Evolutionary conservation across 1,139 yeast genomes (phyloP).

Genomic region (Protomyces gravidus): DNA sequence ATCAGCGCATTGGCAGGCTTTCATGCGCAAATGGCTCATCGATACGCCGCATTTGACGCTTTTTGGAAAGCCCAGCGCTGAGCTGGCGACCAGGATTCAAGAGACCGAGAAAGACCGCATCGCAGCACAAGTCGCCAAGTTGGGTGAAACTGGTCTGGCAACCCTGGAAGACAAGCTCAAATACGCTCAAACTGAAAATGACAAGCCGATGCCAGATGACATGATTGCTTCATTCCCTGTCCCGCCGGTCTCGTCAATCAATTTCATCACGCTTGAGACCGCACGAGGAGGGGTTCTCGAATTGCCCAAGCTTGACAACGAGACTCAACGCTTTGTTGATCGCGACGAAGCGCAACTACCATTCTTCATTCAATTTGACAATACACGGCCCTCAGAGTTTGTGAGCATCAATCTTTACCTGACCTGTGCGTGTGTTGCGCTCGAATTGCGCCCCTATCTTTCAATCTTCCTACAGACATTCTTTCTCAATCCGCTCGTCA

Average conservation of each 20-base stretch:
- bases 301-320: slow-evolving; percentile 40
- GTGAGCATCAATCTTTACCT: slow-evolving; percentile 64
- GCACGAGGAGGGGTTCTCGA: slow-evolving; percentile 46
- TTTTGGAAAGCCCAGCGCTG: slow-evolving; percentile 68
- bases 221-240: slow-evolving; percentile 57
- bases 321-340: slow-evolving; percentile 39
- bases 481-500: slow-evolving; percentile 67
- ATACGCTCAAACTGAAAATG: slow-evolving; percentile 63
- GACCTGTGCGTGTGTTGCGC: slow-evolving; percentile 60
- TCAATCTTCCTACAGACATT: slow-evolving; percentile 58
- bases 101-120: slow-evolving; percentile 50
- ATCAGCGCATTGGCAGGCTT: slow-evolving; percentile 59
- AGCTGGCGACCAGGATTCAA: slow-evolving; percentile 54
- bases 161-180: slow-evolving; percentile 51
- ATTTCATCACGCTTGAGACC: slow-evolving; percentile 66
- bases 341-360: slow-evolving; percentile 49
- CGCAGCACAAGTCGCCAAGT: slow-evolving; percentile 49
- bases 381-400: slow-evolving; percentile 66
- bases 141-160: slow-evolving; percentile 61
- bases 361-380: slow-evolving; percentile 71
- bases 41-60: slow-evolving; percentile 69
- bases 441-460: slow-evolving; percentile 59
- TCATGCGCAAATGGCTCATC: slow-evolving; percentile 54
- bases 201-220: slow-evolving; percentile 66
- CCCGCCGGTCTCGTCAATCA: slow-evolving; percentile 72